Percentiles rank a stretch among this genome's conserved stretches.
These are phyloP conservation scores for Psilocybe sp. DNA, from an alignment of 768 basidiomycete genomes.

Conservation along the genomic window DNA sequence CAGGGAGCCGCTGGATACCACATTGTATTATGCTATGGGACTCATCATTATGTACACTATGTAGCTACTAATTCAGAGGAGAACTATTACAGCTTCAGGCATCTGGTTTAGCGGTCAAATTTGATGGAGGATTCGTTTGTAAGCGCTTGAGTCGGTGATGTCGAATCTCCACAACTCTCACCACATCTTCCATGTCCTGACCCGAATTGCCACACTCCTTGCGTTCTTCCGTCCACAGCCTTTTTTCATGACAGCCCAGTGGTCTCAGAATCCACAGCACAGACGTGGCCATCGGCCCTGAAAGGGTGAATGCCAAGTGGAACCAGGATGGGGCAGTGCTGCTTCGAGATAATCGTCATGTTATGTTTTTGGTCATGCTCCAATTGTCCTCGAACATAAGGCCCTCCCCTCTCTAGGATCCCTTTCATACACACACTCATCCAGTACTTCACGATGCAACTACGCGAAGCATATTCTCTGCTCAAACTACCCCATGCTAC, in stretches of 20 bases:
- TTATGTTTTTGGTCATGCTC: background rate
- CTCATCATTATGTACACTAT: too few relatives aligned
- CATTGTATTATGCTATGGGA: background rate
- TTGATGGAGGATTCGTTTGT: too few relatives aligned
- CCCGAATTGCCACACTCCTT: too few relatives aligned
- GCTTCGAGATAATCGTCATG: background rate
- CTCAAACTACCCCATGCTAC: slow-evolving; percentile 49
- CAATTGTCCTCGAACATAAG: background rate
- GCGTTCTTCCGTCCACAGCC: background rate
- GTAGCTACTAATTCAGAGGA: too few relatives aligned
- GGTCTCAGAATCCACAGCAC: too few relatives aligned
- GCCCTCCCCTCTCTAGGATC: background rate
- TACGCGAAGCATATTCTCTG: slow-evolving; percentile 49
- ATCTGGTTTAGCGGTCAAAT: too few relatives aligned
- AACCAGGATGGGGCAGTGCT: slow-evolving; percentile 5
- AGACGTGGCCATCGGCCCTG: background rate
- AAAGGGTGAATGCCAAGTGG: slow-evolving; percentile 5
- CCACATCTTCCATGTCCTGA: too few relatives aligned
- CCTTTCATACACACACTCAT: too few relatives aligned
- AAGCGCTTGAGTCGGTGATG: too few relatives aligned
- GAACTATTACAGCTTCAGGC: too few relatives aligned
- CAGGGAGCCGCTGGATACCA: background rate
- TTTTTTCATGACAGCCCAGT: background rate
- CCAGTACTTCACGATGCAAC: too few relatives aligned
- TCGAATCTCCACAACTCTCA: too few relatives aligned